These are phyloP conservation scores for Houttuynia cordata DNA, from an alignment of 164 flowering plant species.

Conservation along the genomic window DNA sequence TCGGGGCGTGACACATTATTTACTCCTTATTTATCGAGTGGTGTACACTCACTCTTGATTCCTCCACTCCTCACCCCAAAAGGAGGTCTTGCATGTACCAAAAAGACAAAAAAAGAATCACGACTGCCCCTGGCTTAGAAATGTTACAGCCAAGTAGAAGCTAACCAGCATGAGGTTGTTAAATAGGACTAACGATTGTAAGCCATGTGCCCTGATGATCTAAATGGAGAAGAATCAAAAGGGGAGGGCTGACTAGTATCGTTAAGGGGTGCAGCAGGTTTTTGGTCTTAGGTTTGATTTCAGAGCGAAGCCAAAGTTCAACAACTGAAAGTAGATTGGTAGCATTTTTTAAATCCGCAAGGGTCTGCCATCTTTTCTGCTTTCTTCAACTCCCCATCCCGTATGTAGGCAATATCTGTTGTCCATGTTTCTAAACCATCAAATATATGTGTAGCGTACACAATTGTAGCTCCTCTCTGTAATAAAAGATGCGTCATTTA, in stretches of 20 bases:
- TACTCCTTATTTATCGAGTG: no score
- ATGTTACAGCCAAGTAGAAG: no score
- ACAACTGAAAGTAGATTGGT: conserved; percentile 74
- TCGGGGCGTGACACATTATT: no score
- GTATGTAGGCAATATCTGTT: conserved; percentile 83
- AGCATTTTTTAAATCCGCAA: conserved; percentile 42
- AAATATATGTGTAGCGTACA: conserved; percentile 95
- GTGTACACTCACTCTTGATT: no score
- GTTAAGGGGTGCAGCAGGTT: conserved; percentile 21
- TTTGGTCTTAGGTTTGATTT: conserved; percentile 57
- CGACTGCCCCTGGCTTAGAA: no score
- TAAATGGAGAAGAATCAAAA: conserved; percentile 61
- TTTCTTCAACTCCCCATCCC: conserved; percentile 69
- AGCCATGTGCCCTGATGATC: conserved; percentile 91
- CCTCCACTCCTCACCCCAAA: no score
- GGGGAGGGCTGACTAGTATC: conserved; percentile 35
- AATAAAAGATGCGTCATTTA: not conserved
- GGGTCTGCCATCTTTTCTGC: conserved; percentile 46
- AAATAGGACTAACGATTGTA: conserved; percentile 50
- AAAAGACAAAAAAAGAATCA: no score
- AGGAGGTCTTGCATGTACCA: no score
- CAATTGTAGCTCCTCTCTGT: conserved; percentile 95
- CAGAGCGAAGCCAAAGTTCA: conserved; percentile 85
- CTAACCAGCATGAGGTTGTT: no score
- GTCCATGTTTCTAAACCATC: conserved; percentile 99